These are phyloP conservation scores for Cyanidioschyzon merolae DNA, from an alignment of 23 red algal species.

Conservation along the genomic window DNA sequence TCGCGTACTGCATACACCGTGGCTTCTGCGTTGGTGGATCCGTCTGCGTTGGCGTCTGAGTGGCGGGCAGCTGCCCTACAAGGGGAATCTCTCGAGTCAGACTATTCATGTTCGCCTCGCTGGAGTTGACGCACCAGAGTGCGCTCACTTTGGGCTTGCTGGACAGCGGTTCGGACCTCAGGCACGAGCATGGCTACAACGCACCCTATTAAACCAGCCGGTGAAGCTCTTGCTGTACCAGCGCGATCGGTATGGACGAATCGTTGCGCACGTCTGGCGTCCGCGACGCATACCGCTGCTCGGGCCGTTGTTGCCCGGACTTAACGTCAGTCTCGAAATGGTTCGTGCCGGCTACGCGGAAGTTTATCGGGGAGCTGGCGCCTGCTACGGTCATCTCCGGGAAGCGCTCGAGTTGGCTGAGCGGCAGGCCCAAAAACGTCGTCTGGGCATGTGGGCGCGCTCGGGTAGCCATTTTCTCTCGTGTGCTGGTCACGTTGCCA, in stretches of 20 bases:
- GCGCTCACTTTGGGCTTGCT: constrained; percentile 33
- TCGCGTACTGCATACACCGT: constrained; percentile 20
- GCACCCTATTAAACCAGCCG: constrained; percentile 20
- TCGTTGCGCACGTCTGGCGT: constrained; percentile 41
- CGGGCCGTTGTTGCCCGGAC: constrained; percentile 32
- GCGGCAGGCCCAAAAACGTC: not conserved
- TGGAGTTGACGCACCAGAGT: constrained; percentile 85
- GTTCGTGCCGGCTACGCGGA: constrained; percentile 67
- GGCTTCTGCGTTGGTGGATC: constrained; percentile 9
- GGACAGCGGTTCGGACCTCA: constrained; percentile 50
- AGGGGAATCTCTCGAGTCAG: not conserved
- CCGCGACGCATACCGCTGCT: constrained; percentile 27
- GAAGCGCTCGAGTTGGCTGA: constrained; percentile 23
- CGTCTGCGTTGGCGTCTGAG: not conserved
- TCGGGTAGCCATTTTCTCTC: not conserved
- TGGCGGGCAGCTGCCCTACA: not conserved
- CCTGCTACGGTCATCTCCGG: constrained; percentile 37
- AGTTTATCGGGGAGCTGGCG: constrained; percentile 52
- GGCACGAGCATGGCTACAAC: constrained; percentile 46
- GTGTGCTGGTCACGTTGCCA: not conserved
- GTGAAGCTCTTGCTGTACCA: constrained; percentile 38
- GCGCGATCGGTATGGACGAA: constrained; percentile 62
- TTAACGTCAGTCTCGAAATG: constrained; percentile 58
- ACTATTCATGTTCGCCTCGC: constrained; percentile 73
- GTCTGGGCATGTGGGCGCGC: constrained; percentile 21